These are phyloP conservation scores for Yarrowia porcina DNA, from an alignment of 805 yeast species.

Conservation along the genomic window DNA sequence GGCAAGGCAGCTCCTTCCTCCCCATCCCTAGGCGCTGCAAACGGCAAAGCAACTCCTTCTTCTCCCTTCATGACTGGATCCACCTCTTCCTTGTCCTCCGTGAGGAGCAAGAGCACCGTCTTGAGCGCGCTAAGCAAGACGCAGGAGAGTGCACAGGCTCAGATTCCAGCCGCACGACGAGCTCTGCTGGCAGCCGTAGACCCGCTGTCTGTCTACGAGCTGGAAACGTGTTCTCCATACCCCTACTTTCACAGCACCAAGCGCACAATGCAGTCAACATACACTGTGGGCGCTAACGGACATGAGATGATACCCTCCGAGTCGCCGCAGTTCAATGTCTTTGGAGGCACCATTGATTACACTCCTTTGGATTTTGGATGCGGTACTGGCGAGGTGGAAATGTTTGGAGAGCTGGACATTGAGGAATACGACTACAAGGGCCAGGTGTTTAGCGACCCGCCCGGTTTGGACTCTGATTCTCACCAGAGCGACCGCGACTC, in stretches of 20 bases:
- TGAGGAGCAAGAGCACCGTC: neutral
- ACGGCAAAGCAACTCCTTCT: too few relatives aligned
- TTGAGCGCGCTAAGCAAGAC: neutral
- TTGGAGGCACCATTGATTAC: slow-evolving; percentile 22
- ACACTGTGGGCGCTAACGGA: neutral
- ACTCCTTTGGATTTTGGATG: slow-evolving; percentile 31
- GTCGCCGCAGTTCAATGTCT: neutral
- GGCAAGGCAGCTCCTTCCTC: too few relatives aligned
- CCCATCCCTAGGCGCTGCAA: too few relatives aligned
- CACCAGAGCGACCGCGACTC: slow-evolving; percentile 10
- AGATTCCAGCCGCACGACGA: neutral
- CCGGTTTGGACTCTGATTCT: neutral
- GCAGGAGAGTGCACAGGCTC: neutral
- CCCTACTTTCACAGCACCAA: slow-evolving; percentile 34
- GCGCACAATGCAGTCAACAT: slow-evolving; percentile 23
- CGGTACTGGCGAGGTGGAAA: slow-evolving; percentile 31
- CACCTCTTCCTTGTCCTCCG: neutral
- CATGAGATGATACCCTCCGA: slow-evolving; percentile 7
- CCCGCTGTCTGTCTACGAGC: slow-evolving; percentile 33
- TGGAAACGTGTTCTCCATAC: slow-evolving; percentile 34
- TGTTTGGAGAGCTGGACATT: slow-evolving; percentile 26
- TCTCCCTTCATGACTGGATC: too few relatives aligned
- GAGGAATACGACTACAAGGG: slow-evolving; percentile 24
- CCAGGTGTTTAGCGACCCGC: neutral
- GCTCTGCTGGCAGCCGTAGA: slow-evolving; percentile 24